Conservation (phyloP, 192 early-diverging fungal species). For the Gaertneriomyces sp. region DNA sequence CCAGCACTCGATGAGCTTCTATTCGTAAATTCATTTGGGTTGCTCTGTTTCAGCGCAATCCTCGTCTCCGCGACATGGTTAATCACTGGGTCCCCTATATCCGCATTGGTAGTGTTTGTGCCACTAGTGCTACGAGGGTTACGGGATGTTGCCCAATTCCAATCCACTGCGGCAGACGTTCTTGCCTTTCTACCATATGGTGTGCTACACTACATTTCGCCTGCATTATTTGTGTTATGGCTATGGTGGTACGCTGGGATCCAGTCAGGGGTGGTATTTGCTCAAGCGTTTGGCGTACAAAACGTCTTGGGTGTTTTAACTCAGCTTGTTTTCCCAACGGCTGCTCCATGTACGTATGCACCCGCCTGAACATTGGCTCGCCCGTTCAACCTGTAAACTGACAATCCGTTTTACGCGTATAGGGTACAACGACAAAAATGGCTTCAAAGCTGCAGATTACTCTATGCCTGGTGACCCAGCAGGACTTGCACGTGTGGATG, state of each 20-base stretch:
- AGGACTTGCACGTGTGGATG: constrained; percentile 65
- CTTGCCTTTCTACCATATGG: constrained; percentile 71
- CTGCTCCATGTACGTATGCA: constrained; percentile 53
- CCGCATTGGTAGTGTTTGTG: constrained; percentile 22
- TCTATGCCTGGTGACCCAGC: constrained; percentile 65
- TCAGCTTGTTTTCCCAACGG: constrained; percentile 61
- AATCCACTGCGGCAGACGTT: constrained; percentile 55
- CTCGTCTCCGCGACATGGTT: constrained; percentile 23
- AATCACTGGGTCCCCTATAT: constrained; percentile 8
- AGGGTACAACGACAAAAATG: constrained; percentile 66
- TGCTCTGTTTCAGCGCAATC: constrained; percentile 16
- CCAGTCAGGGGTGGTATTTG: constrained; percentile 49
- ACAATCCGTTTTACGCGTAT: constrained; percentile 2
- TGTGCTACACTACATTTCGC: constrained; percentile 68
- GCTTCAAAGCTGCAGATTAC: constrained; percentile 57
- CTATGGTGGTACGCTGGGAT: constrained; percentile 53
- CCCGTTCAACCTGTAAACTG: not conserved
- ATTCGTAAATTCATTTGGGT: constrained; percentile 55
- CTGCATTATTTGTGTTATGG: constrained; percentile 49
- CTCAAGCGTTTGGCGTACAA: constrained; percentile 61
- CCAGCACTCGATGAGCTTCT: constrained; percentile 65
- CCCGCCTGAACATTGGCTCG: not conserved
- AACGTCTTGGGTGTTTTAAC: constrained; percentile 68
- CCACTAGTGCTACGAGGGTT: constrained; percentile 34
- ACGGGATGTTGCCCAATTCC: constrained; percentile 53